Base-by-base conservation (phyloP, 495 filamentous ascomycete genomes). In the Poronia punctata region DNA sequence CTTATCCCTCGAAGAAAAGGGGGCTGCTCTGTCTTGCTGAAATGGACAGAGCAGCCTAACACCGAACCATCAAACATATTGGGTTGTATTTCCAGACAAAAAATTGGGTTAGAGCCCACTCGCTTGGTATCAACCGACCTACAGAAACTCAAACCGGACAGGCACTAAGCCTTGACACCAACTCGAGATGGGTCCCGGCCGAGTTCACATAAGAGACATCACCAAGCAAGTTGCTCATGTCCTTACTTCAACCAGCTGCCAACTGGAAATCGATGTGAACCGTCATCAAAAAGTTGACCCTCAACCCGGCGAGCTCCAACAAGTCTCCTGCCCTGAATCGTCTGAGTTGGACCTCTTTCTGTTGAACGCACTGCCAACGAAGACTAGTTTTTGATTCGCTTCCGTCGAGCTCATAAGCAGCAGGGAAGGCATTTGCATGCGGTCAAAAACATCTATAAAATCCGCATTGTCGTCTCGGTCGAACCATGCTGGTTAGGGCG, bases 161-260 rank as follows among this genome's bases (percentile, higher is more conserved):
- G 89, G 88, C 75, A 62, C 88, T 67, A 85, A 79, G 67, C 88
- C 88, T 89, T 95, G 88, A 95, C 78, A 70, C 86, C 84, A 87
- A 88, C 85, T 79, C 84, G 52, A 79, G 84, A 88, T 87, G 89
- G 85, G 86, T 87, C 88, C 88, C 72, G 66, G 48, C 33, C 28
- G 38, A 35, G 30, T 19, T 22, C 14, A 38, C 33, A 28, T 28
- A 16, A 35, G 19, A 21, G 24, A 35, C 37, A 21, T 34, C 46
- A 41, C 41, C 38, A 44, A 20, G 39, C 25, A 41, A 22, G 39
- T 38, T 22, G 28, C 42, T 37, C 41, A 37, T 19, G 25, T 32
- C 17, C 20, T 38, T 38, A 33, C 35, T 28, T 20, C 42, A 14
- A 12, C 15, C 42, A 25, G 30, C 38, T 33, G 46, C 50, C 38